Conservation (phyloP, 2,329 filamentous ascomycete species). For the Monilinia fructigena region DNA sequence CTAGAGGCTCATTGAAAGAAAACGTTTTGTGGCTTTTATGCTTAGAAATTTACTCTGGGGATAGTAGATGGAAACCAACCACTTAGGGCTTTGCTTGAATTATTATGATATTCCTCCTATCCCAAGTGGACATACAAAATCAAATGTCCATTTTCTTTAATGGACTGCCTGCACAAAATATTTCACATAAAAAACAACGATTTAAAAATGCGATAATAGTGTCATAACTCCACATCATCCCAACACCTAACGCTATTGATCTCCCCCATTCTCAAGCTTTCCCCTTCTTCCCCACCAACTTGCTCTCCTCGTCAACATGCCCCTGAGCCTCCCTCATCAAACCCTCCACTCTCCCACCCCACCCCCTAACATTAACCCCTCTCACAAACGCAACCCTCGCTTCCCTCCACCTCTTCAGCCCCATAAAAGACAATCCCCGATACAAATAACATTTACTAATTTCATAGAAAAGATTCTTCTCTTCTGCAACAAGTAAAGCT, state of each 20-base stretch:
- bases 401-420: constrained; percentile 26
- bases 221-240: neutral
- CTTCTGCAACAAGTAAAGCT: constrained; percentile 22
- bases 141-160: neutral
- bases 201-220: neutral
- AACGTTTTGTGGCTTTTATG: neutral
- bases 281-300: neutral
- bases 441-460: constrained; percentile 28
- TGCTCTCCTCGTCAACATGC: constrained; percentile 18
- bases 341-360: constrained; percentile 16
- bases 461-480: constrained; percentile 19
- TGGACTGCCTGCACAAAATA: neutral
- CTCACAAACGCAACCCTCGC: constrained; percentile 27
- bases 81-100: neutral
- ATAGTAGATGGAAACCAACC: neutral
- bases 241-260: neutral
- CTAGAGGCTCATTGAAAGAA: neutral
- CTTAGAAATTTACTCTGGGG: neutral
- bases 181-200: neutral
- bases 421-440: constrained; percentile 27
- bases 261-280: neutral
- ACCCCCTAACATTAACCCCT: constrained; percentile 28
- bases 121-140: neutral
- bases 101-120: neutral
- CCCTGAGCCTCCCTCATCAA: constrained; percentile 25